Evolutionary conservation across 192 early-diverging fungal species (phyloP), one percentile per base, ranked within the genome.

Genomic region (Phycomyces blakesleeanus): DNA sequence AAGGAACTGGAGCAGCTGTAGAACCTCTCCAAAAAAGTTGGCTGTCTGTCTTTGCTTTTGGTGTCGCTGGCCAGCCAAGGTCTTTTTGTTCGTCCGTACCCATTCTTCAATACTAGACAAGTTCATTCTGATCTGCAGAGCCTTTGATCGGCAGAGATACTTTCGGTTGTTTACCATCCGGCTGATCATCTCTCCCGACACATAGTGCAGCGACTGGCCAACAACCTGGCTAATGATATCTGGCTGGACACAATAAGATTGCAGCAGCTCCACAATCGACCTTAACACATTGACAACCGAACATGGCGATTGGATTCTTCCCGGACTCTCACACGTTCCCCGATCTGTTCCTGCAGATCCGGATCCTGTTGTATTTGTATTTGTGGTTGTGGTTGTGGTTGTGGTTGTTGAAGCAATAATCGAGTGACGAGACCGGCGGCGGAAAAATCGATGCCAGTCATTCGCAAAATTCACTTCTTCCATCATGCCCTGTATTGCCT

Each of bases 121-220:
- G 65, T 94, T 98, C 74, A 92, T 82, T 16, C 87, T 88, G 18
- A 94, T 87, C 72, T 88, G 90, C 58, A 92, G 81, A 1, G 96
- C 93, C 49, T 83, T 87, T n/a, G 84, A 83, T 12, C 94, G 87
- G 57, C 87, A 86, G 63, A 89, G 76, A 51, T 86, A 78, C 59
- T 90, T 86, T 44, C 81, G 83, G 27, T 83, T 83, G 0, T 85
- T 77, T 65, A 98, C 72, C 63, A 98, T 87, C 22, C 81, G 81
- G 77, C 96, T 98, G 69, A 96, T 93, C 44, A 89, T 66, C 70
- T 88, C 89, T 51, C 83, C 78, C 41, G 86, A 84, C n/a, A 94
- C 69, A 67, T 83, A 88, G 78, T 91, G 86, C 66, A 93, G 79
- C 22, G 91, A 61, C 76, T 96, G 92, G 27, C 80, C 75, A 55